Base-by-base conservation (phyloP, 2,329 filamentous ascomycete species). In the Onygenales sp. region DNA sequence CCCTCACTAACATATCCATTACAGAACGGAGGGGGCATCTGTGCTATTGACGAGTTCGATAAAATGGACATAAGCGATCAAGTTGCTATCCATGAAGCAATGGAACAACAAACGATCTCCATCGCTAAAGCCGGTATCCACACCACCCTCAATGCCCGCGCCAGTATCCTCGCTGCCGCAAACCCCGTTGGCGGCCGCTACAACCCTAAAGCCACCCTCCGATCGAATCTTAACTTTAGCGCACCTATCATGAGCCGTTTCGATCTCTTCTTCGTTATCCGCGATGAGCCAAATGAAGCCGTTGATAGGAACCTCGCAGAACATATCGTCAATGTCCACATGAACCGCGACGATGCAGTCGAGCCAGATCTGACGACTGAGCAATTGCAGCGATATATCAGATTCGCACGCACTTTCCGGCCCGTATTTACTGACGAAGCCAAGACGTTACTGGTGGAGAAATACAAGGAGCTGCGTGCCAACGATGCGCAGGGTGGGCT, bases 211-310 rank as follows among this genome's bases (percentile, higher is more conserved):
- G 86, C 87, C 0, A 95, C 93, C 0, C 80, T 98, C 6, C 83
- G 93, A 50, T 84, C 88, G 58, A 98, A 98, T 70, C 92, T 98
- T 73, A 97, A 97, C 74, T 96, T 98, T 88, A 92, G 86, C 31
- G 93, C 93, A 1, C 93, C 93, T 54, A 98, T 98, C 75, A 98
- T 98, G 93, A 95, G 89, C 51, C 88, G 93, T 77, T 98, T 98
- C 71, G 93, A 98, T 75, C 78, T 98, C 8, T 98, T 98, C 79
- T 98, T 98, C 66, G 90, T 98, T 51, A 87, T 98, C 31, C 81
- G 97, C 0, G 93, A 98, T 67, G 93, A 98, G 65, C 97, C 92
- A 68, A 95, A 96, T 65, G 92, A 97, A 73, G 74, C 81, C 40
- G 84, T 95, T 36, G 93, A 98, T 67, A 86, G 90, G 53, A 89